Conservation (phyloP, 23 red algal species). For the Cyanidiococcus yangmingshanensis region DNA sequence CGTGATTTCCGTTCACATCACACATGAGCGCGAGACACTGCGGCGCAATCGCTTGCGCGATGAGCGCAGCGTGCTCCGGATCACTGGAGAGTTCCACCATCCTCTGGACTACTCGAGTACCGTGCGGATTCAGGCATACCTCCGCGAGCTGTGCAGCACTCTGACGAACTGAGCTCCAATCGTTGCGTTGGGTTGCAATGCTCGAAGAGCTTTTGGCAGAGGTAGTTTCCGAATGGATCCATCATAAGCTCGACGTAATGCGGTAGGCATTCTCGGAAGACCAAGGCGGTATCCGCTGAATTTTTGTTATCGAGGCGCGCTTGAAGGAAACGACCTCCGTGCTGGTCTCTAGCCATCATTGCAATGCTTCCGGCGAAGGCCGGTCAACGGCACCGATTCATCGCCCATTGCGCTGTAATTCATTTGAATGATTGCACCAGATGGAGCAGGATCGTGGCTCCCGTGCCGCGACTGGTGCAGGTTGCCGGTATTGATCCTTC, state of each 20-base stretch:
- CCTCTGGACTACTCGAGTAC: slow-evolving; percentile 86
- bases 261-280: slow-evolving; percentile 85
- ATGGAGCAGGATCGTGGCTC: not conserved
- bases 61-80: slow-evolving; percentile 57
- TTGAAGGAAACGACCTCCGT: slow-evolving; percentile 85
- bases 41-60: slow-evolving; percentile 47
- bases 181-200: slow-evolving; percentile 73
- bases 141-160: slow-evolving; percentile 44
- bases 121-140: slow-evolving; percentile 85
- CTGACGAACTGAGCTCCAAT: slow-evolving; percentile 53
- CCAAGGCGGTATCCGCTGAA: slow-evolving; percentile 41
- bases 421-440: not conserved
- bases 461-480: too few species aligned
- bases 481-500: too few species aligned
- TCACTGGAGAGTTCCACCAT: slow-evolving; percentile 76
- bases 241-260: slow-evolving; percentile 75
- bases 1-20: slow-evolving; percentile 97
- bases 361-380: slow-evolving; percentile 38
- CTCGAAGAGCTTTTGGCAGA: slow-evolving; percentile 96
- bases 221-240: slow-evolving; percentile 95
- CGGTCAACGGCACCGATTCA: not conserved
- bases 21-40: slow-evolving; percentile 67
- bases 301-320: slow-evolving; percentile 65
- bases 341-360: slow-evolving; percentile 84
- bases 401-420: not conserved